phyloP scores from a whole-genome alignment of 768 basidiomycete genomes.

The Hypholoma fasciculare region DNA sequence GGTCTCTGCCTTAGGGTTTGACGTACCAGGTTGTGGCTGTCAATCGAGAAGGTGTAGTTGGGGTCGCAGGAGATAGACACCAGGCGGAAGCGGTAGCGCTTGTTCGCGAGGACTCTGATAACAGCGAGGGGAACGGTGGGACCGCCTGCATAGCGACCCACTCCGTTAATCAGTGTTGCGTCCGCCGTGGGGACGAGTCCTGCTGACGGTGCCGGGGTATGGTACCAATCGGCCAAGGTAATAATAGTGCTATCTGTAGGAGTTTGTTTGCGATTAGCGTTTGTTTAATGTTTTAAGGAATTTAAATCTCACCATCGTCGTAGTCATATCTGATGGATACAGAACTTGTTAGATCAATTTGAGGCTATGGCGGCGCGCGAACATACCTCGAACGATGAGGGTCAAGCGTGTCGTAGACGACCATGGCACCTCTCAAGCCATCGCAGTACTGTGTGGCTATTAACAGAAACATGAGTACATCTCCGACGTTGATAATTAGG shows the following conservation, averaged over 20 bases:
- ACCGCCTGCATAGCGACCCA: constrained; percentile 42
- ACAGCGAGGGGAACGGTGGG: constrained; percentile 36
- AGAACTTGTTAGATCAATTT: not conserved
- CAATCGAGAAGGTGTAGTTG: constrained; percentile 44
- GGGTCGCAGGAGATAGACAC: constrained; percentile 47
- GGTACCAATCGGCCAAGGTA: constrained; percentile 41
- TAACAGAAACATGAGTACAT: constrained; percentile 9
- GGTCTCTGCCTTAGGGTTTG: not conserved
- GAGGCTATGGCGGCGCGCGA: not conserved
- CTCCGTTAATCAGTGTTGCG: constrained; percentile 47
- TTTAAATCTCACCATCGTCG: constrained; percentile 27
- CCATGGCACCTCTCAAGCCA: constrained; percentile 48
- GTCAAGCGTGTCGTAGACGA: constrained; percentile 44
- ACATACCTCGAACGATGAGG: constrained; percentile 27
- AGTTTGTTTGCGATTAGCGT: not conserved
- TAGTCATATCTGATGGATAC: constrained; percentile 31
- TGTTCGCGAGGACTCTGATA: constrained; percentile 34
- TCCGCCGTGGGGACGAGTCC: constrained; percentile 29
- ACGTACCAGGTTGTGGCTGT: constrained; percentile 38
- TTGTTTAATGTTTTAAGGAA: not conserved
- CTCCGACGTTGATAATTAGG: constrained; percentile 18
- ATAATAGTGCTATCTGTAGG: constrained; percentile 41
- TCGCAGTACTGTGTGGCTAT: constrained; percentile 55
- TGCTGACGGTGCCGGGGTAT: constrained; percentile 24
- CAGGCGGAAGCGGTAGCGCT: constrained; percentile 50